Base-by-base conservation (phyloP, 2,329 filamentous ascomycete genomes). In the Pyrenochaeta sp. region DNA sequence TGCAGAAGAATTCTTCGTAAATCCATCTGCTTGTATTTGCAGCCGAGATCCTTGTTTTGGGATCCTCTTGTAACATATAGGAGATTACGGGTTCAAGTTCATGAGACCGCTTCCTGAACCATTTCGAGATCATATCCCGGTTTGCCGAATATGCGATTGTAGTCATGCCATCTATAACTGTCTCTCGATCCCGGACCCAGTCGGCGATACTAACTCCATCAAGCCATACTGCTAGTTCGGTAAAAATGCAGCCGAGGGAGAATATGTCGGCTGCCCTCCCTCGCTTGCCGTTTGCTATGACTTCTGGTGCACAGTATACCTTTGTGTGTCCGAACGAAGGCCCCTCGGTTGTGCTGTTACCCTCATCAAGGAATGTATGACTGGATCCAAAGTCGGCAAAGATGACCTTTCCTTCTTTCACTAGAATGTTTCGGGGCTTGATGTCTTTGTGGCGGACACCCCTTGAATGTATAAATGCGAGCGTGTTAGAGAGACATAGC, bases 361-460 rank as follows among this genome's bases (percentile, higher is more conserved):
- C 56, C 34, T 61, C 55, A 28, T 65, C 61, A 13, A 59, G 25
- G 25, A 64, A 65, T 6, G 47, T 56, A 54, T 62, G 59, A 46
- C 57, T 60, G 13, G 58, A 64, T 19, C 65, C 64, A 56, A 68
- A 68, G 49, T 68, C 65, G 9, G 64, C 55, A 48, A 59, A 64
- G n/a, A 66, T 50, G 32, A 68, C 48, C 27, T 62, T 39, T 3
- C 30, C 39, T 19, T 54, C 54, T 53, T 68, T 59, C 15, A 68
- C 42, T 1, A 68, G 50, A 32, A 68, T 67, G 32, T 68, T 68
- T 5, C 52, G 50, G 2, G 65, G 53, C 50, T 68, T 68, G 51
- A 68, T 68, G 44, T 68, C 64, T 47, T 66, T 68, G 45, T 68
- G 65, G 5, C 64, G 56, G 22, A 68, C 49, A 1, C 56, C 52